Conservation (phyloP, 1,284 basidiomycete genomes). For the Lentinus polychrous region DNA sequence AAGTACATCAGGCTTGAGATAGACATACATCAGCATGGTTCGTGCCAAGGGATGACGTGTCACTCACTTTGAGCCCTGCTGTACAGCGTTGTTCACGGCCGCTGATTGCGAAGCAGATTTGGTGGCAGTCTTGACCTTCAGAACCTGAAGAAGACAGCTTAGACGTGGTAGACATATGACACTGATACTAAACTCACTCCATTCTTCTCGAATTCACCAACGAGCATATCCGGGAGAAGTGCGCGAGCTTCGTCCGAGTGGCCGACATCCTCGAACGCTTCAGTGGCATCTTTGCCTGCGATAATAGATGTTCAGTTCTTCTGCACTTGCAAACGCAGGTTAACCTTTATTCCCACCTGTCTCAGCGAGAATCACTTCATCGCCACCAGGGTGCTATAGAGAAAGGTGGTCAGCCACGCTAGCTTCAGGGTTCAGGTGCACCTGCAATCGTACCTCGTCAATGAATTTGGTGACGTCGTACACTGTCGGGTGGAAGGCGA, state of each 20-base stretch:
- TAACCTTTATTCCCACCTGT: constrained; percentile 56
- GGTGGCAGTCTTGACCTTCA: constrained; percentile 41
- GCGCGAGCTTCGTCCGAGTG: constrained; percentile 97
- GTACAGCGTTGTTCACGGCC: constrained; percentile 44
- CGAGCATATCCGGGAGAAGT: constrained; percentile 72
- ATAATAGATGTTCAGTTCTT: constrained; percentile 7
- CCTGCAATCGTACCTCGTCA: constrained; percentile 76
- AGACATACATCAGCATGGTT: not conserved
- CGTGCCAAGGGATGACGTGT: not conserved
- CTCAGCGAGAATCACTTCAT: constrained; percentile 94
- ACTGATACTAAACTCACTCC: constrained; percentile 39
- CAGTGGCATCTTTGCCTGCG: constrained; percentile 87
- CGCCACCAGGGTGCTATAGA: constrained; percentile 90
- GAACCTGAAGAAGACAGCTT: constrained; percentile 26
- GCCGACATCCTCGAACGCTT: constrained; percentile 98
- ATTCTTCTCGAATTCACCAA: constrained; percentile 74
- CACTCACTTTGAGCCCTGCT: constrained; percentile 66
- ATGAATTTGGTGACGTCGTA: constrained; percentile 94
- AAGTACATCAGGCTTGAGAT: constrained; percentile 65
- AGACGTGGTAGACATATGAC: not conserved
- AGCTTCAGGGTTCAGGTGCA: not conserved
- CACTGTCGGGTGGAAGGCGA: constrained; percentile 45
- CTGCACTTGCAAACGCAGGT: not conserved
- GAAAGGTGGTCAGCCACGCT: not conserved
- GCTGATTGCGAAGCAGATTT: constrained; percentile 18